A percentile compares a stretch with the other conserved stretches of the same genome.
Evolutionary conservation across 208 protist species (phyloP).

Genomic region (Strigomonas oncopelti): DNA sequence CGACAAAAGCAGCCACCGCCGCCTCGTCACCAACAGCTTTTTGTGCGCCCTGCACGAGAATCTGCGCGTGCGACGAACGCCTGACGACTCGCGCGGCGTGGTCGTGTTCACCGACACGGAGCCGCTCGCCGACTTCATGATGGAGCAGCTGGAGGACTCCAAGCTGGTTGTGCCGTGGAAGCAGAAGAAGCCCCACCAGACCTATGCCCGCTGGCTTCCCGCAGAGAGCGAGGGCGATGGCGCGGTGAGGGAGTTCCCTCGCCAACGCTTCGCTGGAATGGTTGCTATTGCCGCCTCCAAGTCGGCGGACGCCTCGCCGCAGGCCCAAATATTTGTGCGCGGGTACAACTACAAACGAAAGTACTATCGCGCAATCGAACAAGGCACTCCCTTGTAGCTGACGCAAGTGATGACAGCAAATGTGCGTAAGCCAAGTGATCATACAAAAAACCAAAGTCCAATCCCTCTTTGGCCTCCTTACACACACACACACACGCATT

Average conservation of each 20-base stretch:
- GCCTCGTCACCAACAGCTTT: slow-evolving; percentile 69
- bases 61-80: slow-evolving; percentile 22
- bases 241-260: slow-evolving; percentile 23
- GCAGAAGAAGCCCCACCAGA: slow-evolving; percentile 53
- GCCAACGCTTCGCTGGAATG: slow-evolving; percentile 30
- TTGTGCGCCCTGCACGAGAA: slow-evolving; percentile 50
- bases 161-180: slow-evolving; percentile 77
- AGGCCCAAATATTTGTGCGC: slow-evolving; percentile 28
- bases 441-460: background rate
- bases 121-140: slow-evolving; percentile 75
- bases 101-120: slow-evolving; percentile 74
- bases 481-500: background rate
- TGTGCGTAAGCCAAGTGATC: background rate
- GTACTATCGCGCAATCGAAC: background rate
- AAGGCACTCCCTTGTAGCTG: background rate
- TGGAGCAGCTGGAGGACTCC: slow-evolving; percentile 79
- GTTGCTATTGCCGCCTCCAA: slow-evolving; percentile 53
- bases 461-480: background rate
- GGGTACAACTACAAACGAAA: slow-evolving; percentile 5
- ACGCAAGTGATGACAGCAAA: background rate
- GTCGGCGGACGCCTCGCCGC: slow-evolving; percentile 33
- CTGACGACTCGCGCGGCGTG: slow-evolving; percentile 61
- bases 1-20: slow-evolving; percentile 53
- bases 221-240: background rate
- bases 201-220: slow-evolving; percentile 44